Base-by-base conservation (phyloP, 1,284 basidiomycete species). In the Austroboletus niveus region DNA sequence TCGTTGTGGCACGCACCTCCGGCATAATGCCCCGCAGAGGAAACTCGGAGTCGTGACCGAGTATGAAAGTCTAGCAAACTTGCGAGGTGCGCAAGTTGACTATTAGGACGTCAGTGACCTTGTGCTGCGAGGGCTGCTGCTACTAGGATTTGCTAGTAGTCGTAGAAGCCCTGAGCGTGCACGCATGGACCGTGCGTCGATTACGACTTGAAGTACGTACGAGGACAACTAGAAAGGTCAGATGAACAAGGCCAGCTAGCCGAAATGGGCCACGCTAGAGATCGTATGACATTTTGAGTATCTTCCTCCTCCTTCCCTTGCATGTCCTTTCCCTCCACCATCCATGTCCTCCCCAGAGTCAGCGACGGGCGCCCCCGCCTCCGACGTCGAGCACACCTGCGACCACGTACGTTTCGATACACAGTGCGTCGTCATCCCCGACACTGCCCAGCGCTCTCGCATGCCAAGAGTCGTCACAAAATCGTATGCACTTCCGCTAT, bases 371-470 rank as follows among this genome's bases (percentile, higher is more conserved):
- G 24, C 38, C 12, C 17, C 42, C 20, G 42, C 14, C 34, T 42
- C 47, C 30, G 17, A 48, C 39, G 5, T 47, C 29, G 60, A 57
- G 8, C 45, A 52, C 27, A 17, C 57, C 47, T 60, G 57, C 34
- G 67, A 63, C 30, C 56, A 27, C n/a, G 83, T 87, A 10, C 77
- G 84, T 49, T 87, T 87, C 68, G 79, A 87, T 70, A 72, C 74
- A 46, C 76, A 81, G 58, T 87, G 85, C 55, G 71, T 85, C 6
- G 76, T 88, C 54, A 87, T 88, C 51, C 86, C 85, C 14, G 79
- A 84, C 53, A 63, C 64, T 14, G 59, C 63, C 5, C 62, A 68
- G 9, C 65, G 62, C 52, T 68, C 73, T 6, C 74, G 75, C 53
- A 66, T 75, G 36, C 73, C 79, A 43, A 70, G 74, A 47, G 71